phyloP scores from a whole-genome alignment of 306 rosid species.

The Acacia melanoxylon region DNA sequence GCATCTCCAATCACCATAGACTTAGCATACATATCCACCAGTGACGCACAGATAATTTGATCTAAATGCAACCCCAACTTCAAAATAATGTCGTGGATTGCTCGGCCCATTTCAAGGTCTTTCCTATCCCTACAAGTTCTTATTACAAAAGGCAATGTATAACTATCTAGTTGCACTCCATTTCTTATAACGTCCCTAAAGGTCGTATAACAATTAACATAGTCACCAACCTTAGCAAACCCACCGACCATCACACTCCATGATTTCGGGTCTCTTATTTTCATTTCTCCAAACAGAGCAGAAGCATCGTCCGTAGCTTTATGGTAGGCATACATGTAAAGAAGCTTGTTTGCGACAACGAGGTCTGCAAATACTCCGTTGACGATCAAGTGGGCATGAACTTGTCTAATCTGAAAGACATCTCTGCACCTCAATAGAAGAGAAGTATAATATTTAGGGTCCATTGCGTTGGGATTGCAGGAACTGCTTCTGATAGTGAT shows the following conservation, averaged over 20 bases:
- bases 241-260: conserved; percentile 78
- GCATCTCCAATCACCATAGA: conserved; percentile 57
- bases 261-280: conserved; percentile 47
- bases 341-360: conserved; percentile 68
- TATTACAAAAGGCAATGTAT: conserved; percentile 62
- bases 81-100: conserved; percentile 49
- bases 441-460: conserved; percentile 36
- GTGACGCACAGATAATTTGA: conserved; percentile 59
- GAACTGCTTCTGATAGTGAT: neutral
- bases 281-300: conserved; percentile 52
- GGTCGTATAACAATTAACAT: conserved; percentile 43
- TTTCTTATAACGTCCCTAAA: conserved; percentile 59
- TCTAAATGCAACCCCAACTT: conserved; percentile 58
- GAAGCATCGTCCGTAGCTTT: conserved; percentile 48
- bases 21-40: conserved; percentile 72
- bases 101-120: conserved; percentile 55
- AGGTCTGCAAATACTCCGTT: conserved; percentile 54
- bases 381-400: conserved; percentile 49
- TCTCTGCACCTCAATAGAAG: conserved; percentile 51
- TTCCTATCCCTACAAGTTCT: conserved; percentile 58
- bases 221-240: conserved; percentile 62
- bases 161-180: conserved; percentile 52
- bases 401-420: conserved; percentile 52
- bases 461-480: conserved; percentile 24
- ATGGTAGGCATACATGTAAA: conserved; percentile 48